A percentile compares a stretch with the other conserved stretches of the same genome.
Conservation (phyloP, 2,329 filamentous ascomycete genomes). For the Epichloe uncinata region DNA sequence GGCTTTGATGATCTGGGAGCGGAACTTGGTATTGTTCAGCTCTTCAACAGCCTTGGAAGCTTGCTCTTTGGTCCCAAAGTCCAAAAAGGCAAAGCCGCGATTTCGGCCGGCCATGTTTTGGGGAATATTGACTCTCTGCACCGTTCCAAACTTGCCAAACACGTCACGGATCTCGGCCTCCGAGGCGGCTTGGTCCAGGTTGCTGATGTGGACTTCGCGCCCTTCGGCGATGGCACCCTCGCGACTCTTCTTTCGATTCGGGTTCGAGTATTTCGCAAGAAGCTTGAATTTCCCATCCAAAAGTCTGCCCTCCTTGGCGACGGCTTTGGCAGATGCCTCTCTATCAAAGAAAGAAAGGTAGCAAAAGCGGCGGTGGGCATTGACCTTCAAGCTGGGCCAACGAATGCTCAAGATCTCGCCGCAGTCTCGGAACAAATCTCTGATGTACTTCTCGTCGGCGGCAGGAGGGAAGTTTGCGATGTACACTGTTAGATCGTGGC, state of each 20-base stretch:
- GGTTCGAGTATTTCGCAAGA: slow-evolving; percentile 73
- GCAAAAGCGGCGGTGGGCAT: slow-evolving; percentile 82
- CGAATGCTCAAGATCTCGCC: slow-evolving; percentile 77
- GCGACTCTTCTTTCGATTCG: slow-evolving; percentile 61
- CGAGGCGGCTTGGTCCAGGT: slow-evolving; percentile 46
- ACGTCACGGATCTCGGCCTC: slow-evolving; percentile 57
- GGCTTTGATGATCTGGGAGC: slow-evolving; percentile 53
- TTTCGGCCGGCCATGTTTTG: slow-evolving; percentile 53
- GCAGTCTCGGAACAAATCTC: slow-evolving; percentile 55
- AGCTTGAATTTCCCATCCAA: slow-evolving; percentile 58
- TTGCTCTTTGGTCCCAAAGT: slow-evolving; percentile 58
- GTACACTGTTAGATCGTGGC: slow-evolving; percentile 69
- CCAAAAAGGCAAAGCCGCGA: slow-evolving; percentile 69
- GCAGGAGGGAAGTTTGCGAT: slow-evolving; percentile 79
- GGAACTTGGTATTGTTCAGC: slow-evolving; percentile 59
- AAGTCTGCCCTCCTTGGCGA: slow-evolving; percentile 55
- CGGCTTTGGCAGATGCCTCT: slow-evolving; percentile 57
- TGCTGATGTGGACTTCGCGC: slow-evolving; percentile 68
- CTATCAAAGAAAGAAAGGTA: slow-evolving; percentile 77
- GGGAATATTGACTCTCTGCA: slow-evolving; percentile 61
- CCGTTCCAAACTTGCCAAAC: slow-evolving; percentile 63
- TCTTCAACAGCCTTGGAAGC: slow-evolving; percentile 51
- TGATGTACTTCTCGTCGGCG: slow-evolving; percentile 58
- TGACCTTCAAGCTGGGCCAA: slow-evolving; percentile 82
- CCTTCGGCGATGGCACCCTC: slow-evolving; percentile 75